Base-by-base conservation (phyloP, 2,329 filamentous ascomycete species). In the Aspergillus phoenicis region DNA sequence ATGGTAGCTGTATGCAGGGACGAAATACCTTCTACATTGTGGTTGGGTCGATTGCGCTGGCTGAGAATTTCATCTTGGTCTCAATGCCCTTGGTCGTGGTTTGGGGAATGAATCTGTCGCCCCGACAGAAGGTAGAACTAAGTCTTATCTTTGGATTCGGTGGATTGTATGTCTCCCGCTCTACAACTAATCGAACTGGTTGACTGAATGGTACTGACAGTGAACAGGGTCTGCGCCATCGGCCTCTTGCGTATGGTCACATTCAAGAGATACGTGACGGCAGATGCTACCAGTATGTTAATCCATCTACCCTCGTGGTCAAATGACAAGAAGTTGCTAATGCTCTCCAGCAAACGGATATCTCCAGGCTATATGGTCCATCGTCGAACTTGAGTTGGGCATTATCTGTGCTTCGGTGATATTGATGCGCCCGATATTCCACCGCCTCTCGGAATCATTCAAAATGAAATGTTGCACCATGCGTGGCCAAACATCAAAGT, bases 221-320 rank as follows among this genome's bases (percentile, higher is more conserved):
- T 11, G 28, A 58, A 30, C 6, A 61, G 59, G 30, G 59, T 48
- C 5, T 61, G 59, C 8, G 43, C 48, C 8, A 52, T 61, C 15
- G 48, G 59, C 8, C 43, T 61, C 15, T 13, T 61, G 33, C 59
- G 59, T 11, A 17, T 61, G 11, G 38, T 61, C 26, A 54, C 56
- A 17, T 47, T 57, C 47, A 52, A 52, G 5, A n/a, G 36, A 20
- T 52, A 58, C 24, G 20, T 26, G 26, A 52, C 38, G 13, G 20
- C 28, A 7, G 45, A 58, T 22, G 20, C 52, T 20, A 43, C 57
- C 36, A 22, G 57, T 58, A 58, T 43, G 43, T n/a, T 11, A n/a
- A 5, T 22, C 48, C 36, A 52, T 11, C 26, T 6, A 13, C 43
- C 43, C 17, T 8, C 1, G 8, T 26, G n/a, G 13, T 30, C 28